Evolutionary conservation across 441 rosid genomes (phyloP), one percentile per base, ranked within the genome.

Genomic region (Pelargonium exstipulatum): DNA sequence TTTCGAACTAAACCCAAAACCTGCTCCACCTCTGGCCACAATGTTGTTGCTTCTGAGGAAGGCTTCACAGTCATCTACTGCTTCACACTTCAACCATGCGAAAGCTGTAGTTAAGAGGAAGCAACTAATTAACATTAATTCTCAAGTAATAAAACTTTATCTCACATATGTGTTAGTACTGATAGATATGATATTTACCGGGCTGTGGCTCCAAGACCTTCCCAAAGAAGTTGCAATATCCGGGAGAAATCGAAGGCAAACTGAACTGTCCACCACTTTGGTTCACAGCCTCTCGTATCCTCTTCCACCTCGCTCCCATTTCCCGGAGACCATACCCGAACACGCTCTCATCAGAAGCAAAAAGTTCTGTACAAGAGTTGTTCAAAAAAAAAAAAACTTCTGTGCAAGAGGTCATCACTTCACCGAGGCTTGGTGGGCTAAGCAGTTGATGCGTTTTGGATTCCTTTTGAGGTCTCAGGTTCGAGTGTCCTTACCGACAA

Each of bases 31-130:
- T 69, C 96, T 88, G 14, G 77, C 17, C 68, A 82, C 32, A 9
- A 93, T 78, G 73, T 85, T 88, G 2, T 80, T 76, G 46, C 58
- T 83, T 71, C 78, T 80, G 12, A 93, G 43, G 4, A 87, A 76
- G 14, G 65, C 70, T 53, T 72, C 90, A 6, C 74, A 71, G 71
- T 90, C 89, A 57, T 58, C 45, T 16, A 74, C 86, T 32, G 83
- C 88, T 66, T 87, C 79, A 79, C 85, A 74, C 74, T 87, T 81
- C 69, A 93, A 13, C 97, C 97, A 91, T 40, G 93, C 98, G 74
- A 89, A 93, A 24, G 86, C 98, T 91, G 78, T 13, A 32, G 12
- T 7, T 37, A 22, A 12, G 13, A 66, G 4, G 17, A 49, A 49
- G 14, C 57, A 49, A 4, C 16, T 48, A n/a, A 10, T 13, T 29